Evolutionary conservation across 2,329 filamentous ascomycete species (phyloP), one percentile per base, ranked within the genome.

Genomic region (Hirsutella minnesotensis): DNA sequence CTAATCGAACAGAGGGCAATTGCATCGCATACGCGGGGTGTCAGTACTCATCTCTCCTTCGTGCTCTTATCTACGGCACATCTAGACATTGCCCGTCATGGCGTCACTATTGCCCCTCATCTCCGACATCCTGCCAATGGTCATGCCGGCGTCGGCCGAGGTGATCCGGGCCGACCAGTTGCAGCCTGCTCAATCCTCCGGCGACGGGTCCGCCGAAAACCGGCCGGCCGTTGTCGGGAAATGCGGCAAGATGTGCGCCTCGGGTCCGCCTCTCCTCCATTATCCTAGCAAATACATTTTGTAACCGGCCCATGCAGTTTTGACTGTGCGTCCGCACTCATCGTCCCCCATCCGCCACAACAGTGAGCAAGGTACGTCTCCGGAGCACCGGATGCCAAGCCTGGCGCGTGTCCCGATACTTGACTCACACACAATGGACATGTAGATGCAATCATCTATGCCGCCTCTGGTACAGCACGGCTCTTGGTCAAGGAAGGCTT

Each of bases 371-470:
- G 75, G 75, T 78, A 54, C 52, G 66, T 50, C 9, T 13, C 15
- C 12, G 24, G 12, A 7, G 24, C 24, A 27, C 7, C 7, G 7
- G 24, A 27, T 27, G 24, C 24, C 12, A 12, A 7, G 24, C 13
- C n/a, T 34, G n/a, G 15, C 33, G 16, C 15, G 33, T 4, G 13
- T 8, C 13, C 3, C 9, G 8, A 3, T 34, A 18, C 33, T 16
- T 16, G 3, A 9, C 33, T 18, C 7, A 10, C 16, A 18, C 16
- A 18, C 15, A 15, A 5, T 18, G 13, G 15, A 3, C 33, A 34
- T 21, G 8, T 40, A 80, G 81, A 86, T 49, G 79, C 79, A 8
- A 80, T 86, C 41, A 71, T 86, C 40, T 83, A 82, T 53, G 76
- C 74, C 10, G 72, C 75, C 10, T 72, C 71, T 2, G 81, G 83